These are phyloP conservation scores for Calonectria multiphialidica DNA, from an alignment of 2,329 filamentous ascomycete species.

Conservation along the genomic window DNA sequence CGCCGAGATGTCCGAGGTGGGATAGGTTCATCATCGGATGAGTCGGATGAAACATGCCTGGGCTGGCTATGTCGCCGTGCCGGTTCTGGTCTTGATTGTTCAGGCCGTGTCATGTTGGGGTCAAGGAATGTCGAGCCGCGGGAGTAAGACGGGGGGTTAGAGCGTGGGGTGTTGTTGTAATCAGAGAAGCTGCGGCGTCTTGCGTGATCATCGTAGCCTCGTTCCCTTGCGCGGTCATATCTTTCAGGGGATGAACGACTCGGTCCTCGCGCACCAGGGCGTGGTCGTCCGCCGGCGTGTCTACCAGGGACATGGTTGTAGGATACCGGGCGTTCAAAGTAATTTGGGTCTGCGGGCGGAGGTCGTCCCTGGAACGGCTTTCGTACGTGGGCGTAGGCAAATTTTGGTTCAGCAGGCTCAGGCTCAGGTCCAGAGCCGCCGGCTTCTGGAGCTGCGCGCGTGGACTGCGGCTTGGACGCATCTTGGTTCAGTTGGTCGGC, in stretches of 20 bases:
- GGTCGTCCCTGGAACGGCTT: constrained; percentile 45
- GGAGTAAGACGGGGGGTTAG: constrained; percentile 42
- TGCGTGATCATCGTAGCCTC: constrained; percentile 55
- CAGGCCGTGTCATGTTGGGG: constrained; percentile 44
- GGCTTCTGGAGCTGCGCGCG: neutral
- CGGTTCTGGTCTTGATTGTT: constrained; percentile 31
- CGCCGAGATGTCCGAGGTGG: constrained; percentile 45
- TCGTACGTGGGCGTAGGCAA: constrained; percentile 52
- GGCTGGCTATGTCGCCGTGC: constrained; percentile 64
- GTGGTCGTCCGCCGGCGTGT: constrained; percentile 39
- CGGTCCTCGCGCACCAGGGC: constrained; percentile 45
- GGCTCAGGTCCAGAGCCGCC: constrained; percentile 43
- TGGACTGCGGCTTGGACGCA: constrained; percentile 53
- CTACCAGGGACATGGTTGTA: constrained; percentile 58
- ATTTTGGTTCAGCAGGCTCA: constrained; percentile 51
- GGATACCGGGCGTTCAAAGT: constrained; percentile 50
- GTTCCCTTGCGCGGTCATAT: constrained; percentile 46
- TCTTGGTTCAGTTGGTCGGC: constrained; percentile 77
- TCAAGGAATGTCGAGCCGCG: constrained; percentile 50
- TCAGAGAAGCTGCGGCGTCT: constrained; percentile 66
- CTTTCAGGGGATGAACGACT: constrained; percentile 51
- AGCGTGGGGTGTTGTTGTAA: constrained; percentile 55
- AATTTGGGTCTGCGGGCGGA: constrained; percentile 47
- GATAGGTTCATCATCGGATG: constrained; percentile 56
- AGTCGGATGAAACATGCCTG: constrained; percentile 54